Evolutionary conservation across 768 basidiomycete species (phyloP).

Genomic region (Pleurotus eryngii): DNA sequence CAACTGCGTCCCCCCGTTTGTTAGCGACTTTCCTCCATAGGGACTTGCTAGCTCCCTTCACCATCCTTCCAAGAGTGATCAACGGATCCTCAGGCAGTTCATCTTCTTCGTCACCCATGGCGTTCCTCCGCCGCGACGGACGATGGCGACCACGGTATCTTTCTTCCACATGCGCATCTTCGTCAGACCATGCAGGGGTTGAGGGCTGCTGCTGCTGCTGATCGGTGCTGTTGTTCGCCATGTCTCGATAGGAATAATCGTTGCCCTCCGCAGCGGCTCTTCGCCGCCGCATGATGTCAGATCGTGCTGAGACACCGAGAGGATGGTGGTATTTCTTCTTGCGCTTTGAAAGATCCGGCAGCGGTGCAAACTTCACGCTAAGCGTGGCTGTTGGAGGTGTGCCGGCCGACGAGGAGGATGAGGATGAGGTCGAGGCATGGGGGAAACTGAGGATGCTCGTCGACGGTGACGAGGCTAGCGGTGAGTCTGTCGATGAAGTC

Average conservation of each 20-base stretch:
- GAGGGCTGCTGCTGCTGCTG: background rate
- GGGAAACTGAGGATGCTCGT: conserved; percentile 3
- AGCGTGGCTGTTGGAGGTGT: conserved; percentile 20
- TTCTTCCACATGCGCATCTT: conserved; percentile 7
- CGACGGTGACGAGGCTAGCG: conserved; percentile 42
- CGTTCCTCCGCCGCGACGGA: conserved; percentile 17
- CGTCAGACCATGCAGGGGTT: background rate
- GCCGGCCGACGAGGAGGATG: conserved; percentile 9
- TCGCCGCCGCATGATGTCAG: conserved; percentile 35
- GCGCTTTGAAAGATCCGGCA: conserved; percentile 49
- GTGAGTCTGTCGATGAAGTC: conserved; percentile 69
- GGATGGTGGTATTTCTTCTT: conserved; percentile 47
- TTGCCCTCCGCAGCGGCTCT: conserved; percentile 1
- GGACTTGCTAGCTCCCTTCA: conserved; percentile 48
- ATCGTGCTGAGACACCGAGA: conserved; percentile 52
- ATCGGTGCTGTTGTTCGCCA: background rate
- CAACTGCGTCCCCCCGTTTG: conserved; percentile 24
- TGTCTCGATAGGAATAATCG: background rate
- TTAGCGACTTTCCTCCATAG: conserved; percentile 49
- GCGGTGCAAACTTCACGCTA: conserved; percentile 56
- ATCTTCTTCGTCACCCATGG: conserved; percentile 17
- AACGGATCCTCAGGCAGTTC: conserved; percentile 45
- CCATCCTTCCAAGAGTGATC: conserved; percentile 43
- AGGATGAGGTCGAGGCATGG: background rate
- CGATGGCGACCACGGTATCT: conserved; percentile 14